Evolutionary conservation across 2,329 filamentous ascomycete species (phyloP).

Genomic region (Podosphaera xanthii): DNA sequence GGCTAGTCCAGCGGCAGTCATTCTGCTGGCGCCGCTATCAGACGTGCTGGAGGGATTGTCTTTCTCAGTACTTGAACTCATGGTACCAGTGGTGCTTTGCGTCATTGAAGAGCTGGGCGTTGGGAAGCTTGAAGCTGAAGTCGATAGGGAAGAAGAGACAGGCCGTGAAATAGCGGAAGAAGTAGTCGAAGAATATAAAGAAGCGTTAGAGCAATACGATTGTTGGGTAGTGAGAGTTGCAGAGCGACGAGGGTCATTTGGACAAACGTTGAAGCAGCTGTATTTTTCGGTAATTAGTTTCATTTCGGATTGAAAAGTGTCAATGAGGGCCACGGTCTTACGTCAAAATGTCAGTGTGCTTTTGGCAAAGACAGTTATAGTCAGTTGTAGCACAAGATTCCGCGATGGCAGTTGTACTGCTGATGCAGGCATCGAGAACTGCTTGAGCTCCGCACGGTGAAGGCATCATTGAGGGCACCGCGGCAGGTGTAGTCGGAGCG

Average conservation of each 20-base stretch:
- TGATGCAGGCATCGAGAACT: conserved; percentile 19
- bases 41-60: conserved; percentile 4
- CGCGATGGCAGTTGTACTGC: conserved; percentile 17
- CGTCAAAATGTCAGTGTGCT: conserved; percentile 29
- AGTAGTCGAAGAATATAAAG: conserved; percentile 7
- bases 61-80: conserved; percentile 1
- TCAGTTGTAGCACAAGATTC: conserved; percentile 16
- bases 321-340: conserved; percentile 11
- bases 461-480: neutral
- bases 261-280: conserved; percentile 43
- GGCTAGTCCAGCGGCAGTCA: conserved; percentile 3
- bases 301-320: neutral
- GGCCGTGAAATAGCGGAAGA: conserved; percentile 6
- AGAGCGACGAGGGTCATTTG: conserved; percentile 19
- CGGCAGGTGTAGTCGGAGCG: conserved; percentile 1
- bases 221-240: conserved; percentile 5
- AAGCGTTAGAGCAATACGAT: conserved; percentile 12
- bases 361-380: conserved; percentile 29
- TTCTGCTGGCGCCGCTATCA: conserved; percentile 5
- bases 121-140: neutral
- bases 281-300: neutral
- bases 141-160: conserved; percentile 3
- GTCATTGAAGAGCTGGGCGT: neutral
- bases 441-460: conserved; percentile 17
- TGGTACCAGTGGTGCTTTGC: conserved; percentile 1